Percentiles rank a stretch among this genome's conserved stretches.
Evolutionary conservation across 73 alveolate species (phyloP).

Genomic region (Paramecium tetraurelia): DNA sequence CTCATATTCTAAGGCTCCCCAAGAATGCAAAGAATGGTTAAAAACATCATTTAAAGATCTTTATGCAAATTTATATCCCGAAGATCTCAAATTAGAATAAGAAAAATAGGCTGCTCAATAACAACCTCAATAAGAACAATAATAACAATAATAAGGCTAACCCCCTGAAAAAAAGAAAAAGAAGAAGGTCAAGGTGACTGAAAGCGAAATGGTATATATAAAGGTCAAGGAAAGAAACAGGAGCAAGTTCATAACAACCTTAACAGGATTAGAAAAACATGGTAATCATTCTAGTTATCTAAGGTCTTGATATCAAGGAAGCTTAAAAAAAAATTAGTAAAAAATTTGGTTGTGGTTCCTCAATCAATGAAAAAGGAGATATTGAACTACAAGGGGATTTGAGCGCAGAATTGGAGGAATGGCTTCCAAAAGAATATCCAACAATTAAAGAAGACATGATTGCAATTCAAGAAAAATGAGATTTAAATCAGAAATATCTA

Average conservation of each 20-base stretch:
- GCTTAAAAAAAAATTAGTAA: constrained; percentile 39
- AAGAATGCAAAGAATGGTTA: constrained; percentile 6
- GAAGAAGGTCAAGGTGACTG: constrained; percentile 8
- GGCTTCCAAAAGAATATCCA: constrained; percentile 40
- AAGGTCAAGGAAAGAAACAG: constrained; percentile 20
- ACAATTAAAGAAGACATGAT: constrained; percentile 27
- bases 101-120: neutral
- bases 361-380: neutral
- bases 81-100: neutral
- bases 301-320: constrained; percentile 42
- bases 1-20: neutral
- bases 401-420: constrained; percentile 1
- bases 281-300: neutral
- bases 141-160: neutral
- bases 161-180: neutral
- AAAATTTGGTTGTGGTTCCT: constrained; percentile 46
- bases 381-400: constrained; percentile 26
- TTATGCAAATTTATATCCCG: neutral
- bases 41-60: neutral
- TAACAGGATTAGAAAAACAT: constrained; percentile 29
- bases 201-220: neutral
- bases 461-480: constrained; percentile 35
- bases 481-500: neutral
- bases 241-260: neutral
- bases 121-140: neutral